Evolutionary conservation across 139 green algal species (phyloP), one percentile per base, ranked within the genome.

Genomic region (Dunaliella primolecta): DNA sequence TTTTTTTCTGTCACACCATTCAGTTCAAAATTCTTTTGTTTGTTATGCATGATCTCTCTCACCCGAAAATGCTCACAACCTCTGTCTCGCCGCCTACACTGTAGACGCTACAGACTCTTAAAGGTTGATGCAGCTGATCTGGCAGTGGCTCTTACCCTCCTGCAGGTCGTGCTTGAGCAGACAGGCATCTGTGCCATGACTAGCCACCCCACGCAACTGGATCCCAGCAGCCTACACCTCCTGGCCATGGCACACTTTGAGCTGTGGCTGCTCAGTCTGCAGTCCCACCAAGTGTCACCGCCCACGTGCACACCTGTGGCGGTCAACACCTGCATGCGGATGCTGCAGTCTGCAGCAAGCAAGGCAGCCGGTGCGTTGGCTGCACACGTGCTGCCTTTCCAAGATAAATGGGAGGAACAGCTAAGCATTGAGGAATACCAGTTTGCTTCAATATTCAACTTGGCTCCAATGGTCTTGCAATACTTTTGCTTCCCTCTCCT

Each of bases 251-350:
- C 46, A 64, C 46, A 64, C 46, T 64, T 64, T 64, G 46, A 64
- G 46, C 46, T 64, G 46, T 64, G 46, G 46, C 46, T 64, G 7
- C 46, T 64, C 46, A 64, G 46, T 15, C 7, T 15, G 15, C 46
- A 64, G 15, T 7, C 15, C 46, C 7, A 15, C 46, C 46, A 25
- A 25, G 46, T 64, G 46, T 64, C 46, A 64, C 46, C 46, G 15
- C 7, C 46, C 7, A 64, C 46, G 7, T 64, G 46, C 79, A 84
- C 70, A 0, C 34, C 82, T 23, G 25, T 31, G 0, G 24, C 1
- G 7, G 29, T 88, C 11, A 87, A 75, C 3, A 76, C 78, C 15
- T 82, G 76, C 71, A 86, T 88, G 80, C 75, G 77, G 27, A 89
- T 91, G 85, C 83, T 92, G 75, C 23, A 35, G 33, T 30, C 76